These are phyloP conservation scores for Toxicodendron radicans DNA, from an alignment of 345 rosid genomes.

Conservation along the genomic window DNA sequence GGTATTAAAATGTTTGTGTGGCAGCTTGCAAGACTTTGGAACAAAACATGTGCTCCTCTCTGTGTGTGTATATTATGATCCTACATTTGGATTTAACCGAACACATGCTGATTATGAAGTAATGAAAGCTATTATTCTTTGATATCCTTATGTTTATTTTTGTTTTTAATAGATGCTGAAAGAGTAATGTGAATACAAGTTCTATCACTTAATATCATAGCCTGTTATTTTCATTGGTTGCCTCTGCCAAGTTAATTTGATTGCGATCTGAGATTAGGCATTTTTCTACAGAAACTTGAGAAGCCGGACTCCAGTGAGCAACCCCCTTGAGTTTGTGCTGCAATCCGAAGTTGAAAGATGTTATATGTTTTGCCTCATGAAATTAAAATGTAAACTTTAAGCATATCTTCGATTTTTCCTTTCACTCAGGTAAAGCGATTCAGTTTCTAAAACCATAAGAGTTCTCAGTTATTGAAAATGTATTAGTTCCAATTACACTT, in stretches of 20 bases:
- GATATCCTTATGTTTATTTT: neutral
- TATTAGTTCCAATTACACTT: neutral
- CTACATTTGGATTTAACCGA: neutral
- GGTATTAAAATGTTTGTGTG: neutral
- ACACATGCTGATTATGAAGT: too few relatives aligned
- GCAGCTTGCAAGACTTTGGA: neutral
- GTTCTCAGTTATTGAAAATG: neutral
- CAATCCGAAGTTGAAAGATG: neutral
- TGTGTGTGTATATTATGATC: neutral
- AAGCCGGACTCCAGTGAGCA: slow-evolving; percentile 25
- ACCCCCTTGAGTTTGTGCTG: slow-evolving; percentile 22
- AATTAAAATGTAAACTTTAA: slow-evolving; percentile 4
- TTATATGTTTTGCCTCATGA: neutral
- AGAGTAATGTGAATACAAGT: neutral
- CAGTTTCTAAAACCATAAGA: neutral
- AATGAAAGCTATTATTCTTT: too few relatives aligned
- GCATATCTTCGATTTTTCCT: too few relatives aligned
- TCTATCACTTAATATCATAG: neutral
- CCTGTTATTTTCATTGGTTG: neutral
- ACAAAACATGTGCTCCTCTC: neutral
- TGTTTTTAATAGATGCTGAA: neutral
- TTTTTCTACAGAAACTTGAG: slow-evolving; percentile 36
- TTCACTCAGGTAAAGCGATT: neutral
- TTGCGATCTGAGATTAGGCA: neutral
- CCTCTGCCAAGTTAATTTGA: neutral